A percentile compares a stretch with the other conserved stretches of the same genome.
Conservation (phyloP, 257 asterid species). For the Nicotiana tomentosiformis region DNA sequence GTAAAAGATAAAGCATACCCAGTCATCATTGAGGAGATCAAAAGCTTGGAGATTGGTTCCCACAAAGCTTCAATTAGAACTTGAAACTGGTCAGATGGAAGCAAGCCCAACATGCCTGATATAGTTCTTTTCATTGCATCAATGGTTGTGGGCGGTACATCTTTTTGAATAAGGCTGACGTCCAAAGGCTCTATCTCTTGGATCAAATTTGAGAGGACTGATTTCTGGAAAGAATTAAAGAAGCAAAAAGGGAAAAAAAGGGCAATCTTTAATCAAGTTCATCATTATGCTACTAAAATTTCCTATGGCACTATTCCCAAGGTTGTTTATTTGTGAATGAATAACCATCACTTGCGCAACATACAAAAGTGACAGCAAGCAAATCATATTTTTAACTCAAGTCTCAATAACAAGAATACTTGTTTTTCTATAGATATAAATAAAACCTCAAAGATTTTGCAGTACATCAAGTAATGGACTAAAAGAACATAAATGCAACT, state of each 20-base stretch:
- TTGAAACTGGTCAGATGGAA: slow-evolving; percentile 92
- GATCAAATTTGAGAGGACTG: slow-evolving; percentile 54
- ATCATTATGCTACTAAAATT: not conserved
- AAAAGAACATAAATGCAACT: not conserved
- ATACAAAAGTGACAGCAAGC: not conserved
- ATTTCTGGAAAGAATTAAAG: slow-evolving; percentile 36
- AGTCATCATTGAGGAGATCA: slow-evolving; percentile 91
- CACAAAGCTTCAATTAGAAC: slow-evolving; percentile 82
- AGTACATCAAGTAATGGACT: not conserved
- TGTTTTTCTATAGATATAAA: not conserved
- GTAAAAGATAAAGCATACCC: slow-evolving; percentile 47
- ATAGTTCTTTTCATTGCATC: slow-evolving; percentile 98
- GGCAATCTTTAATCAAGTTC: slow-evolving; percentile 5
- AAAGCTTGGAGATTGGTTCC: slow-evolving; percentile 85
- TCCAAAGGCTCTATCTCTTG: slow-evolving; percentile 94
- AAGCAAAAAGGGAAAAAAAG: not conserved
- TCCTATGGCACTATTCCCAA: not conserved
- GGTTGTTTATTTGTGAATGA: not conserved
- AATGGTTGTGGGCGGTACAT: slow-evolving; percentile 70
- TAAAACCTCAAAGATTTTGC: not conserved
- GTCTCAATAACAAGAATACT: not conserved
- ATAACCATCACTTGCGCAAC: not conserved
- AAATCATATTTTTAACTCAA: not conserved
- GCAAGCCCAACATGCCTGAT: slow-evolving; percentile 88
- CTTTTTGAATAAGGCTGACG: slow-evolving; percentile 83